These are phyloP conservation scores for Boletus bicolor DNA, from an alignment of 768 basidiomycete species.

Conservation along the genomic window DNA sequence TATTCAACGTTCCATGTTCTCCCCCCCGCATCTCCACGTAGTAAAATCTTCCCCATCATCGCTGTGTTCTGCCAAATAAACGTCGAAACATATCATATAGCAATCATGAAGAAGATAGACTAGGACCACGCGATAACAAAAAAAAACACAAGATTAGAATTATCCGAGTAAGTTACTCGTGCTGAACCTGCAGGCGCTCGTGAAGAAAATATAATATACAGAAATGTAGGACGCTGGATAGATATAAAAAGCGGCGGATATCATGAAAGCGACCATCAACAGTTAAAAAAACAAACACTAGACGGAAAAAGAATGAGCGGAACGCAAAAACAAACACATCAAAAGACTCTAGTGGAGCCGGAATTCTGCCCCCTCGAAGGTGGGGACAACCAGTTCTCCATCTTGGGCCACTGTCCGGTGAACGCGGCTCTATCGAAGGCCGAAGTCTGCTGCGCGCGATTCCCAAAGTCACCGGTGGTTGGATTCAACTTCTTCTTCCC, in stretches of 20 bases:
- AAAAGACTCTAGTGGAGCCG: constrained; percentile 31
- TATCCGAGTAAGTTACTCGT: constrained; percentile 34
- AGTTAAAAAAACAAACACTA: background rate
- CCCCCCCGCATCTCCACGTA: background rate
- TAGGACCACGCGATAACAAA: constrained; percentile 13
- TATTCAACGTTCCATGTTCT: background rate
- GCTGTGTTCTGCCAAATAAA: background rate
- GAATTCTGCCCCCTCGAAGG: constrained; percentile 31
- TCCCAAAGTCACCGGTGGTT: constrained; percentile 15
- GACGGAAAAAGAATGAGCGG: background rate
- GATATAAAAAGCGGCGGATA: constrained; percentile 6
- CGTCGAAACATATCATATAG: constrained; percentile 16
- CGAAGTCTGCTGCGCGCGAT: constrained; percentile 25
- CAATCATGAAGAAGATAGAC: constrained; percentile 4
- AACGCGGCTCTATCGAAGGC: constrained; percentile 28
- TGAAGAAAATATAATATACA: constrained; percentile 26
- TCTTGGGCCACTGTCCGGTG: constrained; percentile 33
- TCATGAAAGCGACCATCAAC: constrained; percentile 9
- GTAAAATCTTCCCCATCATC: background rate
- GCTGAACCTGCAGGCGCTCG: constrained; percentile 26
- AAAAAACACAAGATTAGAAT: constrained; percentile 24
- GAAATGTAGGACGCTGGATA: constrained; percentile 11
- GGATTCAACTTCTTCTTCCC: constrained; percentile 21
- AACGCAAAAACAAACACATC: constrained; percentile 6
- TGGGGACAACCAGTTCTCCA: constrained; percentile 34